These are phyloP conservation scores for Halteria grandinella DNA, from an alignment of 73 alveolate species.

Conservation along the genomic window DNA sequence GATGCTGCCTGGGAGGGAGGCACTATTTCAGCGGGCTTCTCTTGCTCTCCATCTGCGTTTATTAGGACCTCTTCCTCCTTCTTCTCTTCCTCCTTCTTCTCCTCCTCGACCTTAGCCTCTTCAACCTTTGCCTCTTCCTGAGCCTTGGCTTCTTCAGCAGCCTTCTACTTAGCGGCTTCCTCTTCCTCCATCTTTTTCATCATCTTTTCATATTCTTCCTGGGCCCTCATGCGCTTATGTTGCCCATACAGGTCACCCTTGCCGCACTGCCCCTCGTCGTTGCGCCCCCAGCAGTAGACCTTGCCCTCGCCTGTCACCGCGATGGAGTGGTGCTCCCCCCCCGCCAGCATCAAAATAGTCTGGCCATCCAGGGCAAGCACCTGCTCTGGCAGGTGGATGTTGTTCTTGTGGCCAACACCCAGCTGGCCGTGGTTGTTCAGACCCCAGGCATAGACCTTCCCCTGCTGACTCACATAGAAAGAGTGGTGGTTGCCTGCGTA, in stretches of 20 bases:
- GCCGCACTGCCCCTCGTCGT: constrained; percentile 62
- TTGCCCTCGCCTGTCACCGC: background rate
- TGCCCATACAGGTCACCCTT: constrained; percentile 68
- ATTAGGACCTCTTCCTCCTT: constrained; percentile 13
- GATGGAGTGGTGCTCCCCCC: constrained; percentile 71
- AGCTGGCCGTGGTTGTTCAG: constrained; percentile 82
- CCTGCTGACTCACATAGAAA: constrained; percentile 66
- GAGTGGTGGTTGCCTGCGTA: constrained; percentile 86
- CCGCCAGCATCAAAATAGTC: constrained; percentile 62
- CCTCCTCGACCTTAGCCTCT: background rate
- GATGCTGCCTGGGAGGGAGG: background rate
- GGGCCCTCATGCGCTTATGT: constrained; percentile 35
- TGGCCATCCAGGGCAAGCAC: constrained; percentile 69
- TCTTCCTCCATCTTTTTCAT: constrained; percentile 67
- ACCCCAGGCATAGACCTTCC: constrained; percentile 81
- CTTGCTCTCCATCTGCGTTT: constrained; percentile 39
- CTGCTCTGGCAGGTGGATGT: constrained; percentile 68
- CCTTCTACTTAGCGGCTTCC: constrained; percentile 54
- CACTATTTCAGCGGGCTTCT: background rate
- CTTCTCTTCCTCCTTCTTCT: constrained; percentile 29
- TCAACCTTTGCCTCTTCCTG: constrained; percentile 26
- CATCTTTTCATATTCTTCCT: constrained; percentile 57
- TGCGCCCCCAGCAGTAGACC: background rate
- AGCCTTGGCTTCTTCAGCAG: constrained; percentile 45
- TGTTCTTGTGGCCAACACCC: constrained; percentile 76